phyloP scores from a whole-genome alignment of 345 rosid genomes.

The Gossypioides kirkii region DNA sequence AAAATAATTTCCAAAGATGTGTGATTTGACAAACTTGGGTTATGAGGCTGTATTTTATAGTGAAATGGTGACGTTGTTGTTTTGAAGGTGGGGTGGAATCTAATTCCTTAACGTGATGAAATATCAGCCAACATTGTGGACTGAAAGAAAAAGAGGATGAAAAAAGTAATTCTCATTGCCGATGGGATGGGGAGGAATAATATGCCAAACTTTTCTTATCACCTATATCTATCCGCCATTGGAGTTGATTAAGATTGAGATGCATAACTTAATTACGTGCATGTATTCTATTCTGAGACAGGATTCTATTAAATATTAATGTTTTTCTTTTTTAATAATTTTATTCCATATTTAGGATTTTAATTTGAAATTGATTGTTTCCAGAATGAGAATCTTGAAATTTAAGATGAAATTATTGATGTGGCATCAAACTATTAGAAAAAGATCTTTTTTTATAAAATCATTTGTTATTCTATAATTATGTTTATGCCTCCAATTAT shows the following conservation, averaged over 20 bases:
- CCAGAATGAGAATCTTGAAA: too few relatives aligned
- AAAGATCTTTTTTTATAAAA: too few relatives aligned
- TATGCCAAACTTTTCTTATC: neutral
- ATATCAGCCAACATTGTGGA: constrained; percentile 4
- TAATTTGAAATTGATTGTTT: too few relatives aligned
- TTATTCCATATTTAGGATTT: too few relatives aligned
- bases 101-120: constrained; percentile 19
- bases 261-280: too few relatives aligned
- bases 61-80: neutral
- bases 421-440: too few relatives aligned
- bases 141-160: neutral
- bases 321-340: too few relatives aligned
- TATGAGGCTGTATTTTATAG: constrained; percentile 19
- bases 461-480: neutral
- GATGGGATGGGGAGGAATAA: neutral
- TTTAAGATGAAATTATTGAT: too few relatives aligned
- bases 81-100: constrained; percentile 30
- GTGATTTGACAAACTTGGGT: neutral
- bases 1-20: neutral
- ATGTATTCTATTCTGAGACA: too few relatives aligned
- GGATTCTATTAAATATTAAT: too few relatives aligned
- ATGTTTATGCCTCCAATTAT: neutral
- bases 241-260: too few relatives aligned
- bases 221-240: neutral
- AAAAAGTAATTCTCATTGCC: neutral